Evolutionary conservation across 768 basidiomycete genomes (phyloP).

Genomic region (Ramaria sp.): DNA sequence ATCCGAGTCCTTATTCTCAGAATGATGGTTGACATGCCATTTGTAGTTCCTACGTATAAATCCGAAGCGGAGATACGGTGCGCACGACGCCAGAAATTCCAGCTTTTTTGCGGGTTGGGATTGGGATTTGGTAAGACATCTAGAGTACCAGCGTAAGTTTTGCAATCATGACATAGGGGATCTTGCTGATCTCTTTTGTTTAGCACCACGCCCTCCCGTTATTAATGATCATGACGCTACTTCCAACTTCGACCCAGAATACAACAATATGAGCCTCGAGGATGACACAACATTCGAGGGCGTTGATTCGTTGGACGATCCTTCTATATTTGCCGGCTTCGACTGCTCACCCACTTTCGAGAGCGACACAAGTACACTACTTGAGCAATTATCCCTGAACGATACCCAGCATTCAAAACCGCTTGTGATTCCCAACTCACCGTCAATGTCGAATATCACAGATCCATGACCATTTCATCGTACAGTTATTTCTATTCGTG

Average conservation of each 20-base stretch:
- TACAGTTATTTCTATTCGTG: too few relatives aligned
- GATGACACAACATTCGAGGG: not conserved
- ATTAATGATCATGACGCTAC: not conserved
- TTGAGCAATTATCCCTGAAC: too few relatives aligned
- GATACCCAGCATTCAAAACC: too few relatives aligned
- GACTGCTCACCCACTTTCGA: not conserved
- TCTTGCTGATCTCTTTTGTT: not conserved
- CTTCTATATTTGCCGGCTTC: too few relatives aligned
- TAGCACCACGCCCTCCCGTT: not conserved
- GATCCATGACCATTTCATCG: too few relatives aligned
- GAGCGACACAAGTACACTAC: not conserved
- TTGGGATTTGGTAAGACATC: not conserved
- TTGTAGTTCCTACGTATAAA: not conserved
- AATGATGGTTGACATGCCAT: not conserved
- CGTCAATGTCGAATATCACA: too few relatives aligned
- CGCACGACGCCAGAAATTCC: not conserved
- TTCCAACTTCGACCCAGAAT: not conserved
- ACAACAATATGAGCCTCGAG: not conserved
- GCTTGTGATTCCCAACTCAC: too few relatives aligned
- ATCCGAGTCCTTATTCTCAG: not conserved
- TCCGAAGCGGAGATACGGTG: not conserved
- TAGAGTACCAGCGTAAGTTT: not conserved
- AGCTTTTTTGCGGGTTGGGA: not conserved
- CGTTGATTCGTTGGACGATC: too few relatives aligned
- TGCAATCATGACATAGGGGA: not conserved